Percentiles rank a stretch among this genome's conserved stretches.
Evolutionary conservation across 768 basidiomycete genomes (phyloP).

Genomic region (Termitomyces bulborhizus): DNA sequence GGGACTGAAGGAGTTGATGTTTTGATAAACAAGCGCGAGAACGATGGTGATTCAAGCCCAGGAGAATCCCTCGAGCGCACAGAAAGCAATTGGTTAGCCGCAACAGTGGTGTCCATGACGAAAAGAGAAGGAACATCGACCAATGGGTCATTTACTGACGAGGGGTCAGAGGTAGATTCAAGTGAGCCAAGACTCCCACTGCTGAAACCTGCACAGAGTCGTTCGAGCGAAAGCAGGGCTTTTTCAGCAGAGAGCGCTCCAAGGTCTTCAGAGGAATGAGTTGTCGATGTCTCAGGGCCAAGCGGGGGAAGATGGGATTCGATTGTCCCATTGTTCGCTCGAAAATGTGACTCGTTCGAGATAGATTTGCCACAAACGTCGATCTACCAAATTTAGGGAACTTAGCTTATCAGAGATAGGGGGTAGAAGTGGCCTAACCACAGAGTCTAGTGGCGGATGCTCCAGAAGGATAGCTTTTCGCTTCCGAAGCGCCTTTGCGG

Average conservation of each 20-base stretch:
- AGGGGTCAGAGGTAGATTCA: slow-evolving; percentile 14
- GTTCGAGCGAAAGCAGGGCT: slow-evolving; percentile 17
- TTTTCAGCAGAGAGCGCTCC: slow-evolving; percentile 7
- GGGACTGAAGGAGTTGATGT: slow-evolving; percentile 6
- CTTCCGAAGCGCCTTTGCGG: slow-evolving; percentile 16
- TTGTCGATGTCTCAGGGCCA: background rate
- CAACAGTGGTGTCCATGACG: background rate
- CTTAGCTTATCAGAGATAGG: background rate
- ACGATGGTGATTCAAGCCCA: slow-evolving; percentile 1
- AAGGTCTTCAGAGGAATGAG: background rate
- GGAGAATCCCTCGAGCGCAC: background rate
- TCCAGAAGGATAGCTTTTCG: slow-evolving; percentile 14
- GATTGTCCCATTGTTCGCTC: background rate
- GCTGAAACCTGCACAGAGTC: slow-evolving; percentile 22
- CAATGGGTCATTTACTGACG: background rate
- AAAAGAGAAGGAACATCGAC: background rate
- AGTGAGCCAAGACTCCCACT: slow-evolving; percentile 30
- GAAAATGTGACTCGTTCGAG: background rate
- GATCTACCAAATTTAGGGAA: background rate
- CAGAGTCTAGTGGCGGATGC: background rate
- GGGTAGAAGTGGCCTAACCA: background rate
- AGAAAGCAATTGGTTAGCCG: background rate
- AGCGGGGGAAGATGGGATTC: slow-evolving; percentile 1
- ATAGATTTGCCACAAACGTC: background rate
- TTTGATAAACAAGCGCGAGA: background rate